phyloP scores from a whole-genome alignment of 2,329 filamentous ascomycete species.

The Scedosporium dehoogii region DNA sequence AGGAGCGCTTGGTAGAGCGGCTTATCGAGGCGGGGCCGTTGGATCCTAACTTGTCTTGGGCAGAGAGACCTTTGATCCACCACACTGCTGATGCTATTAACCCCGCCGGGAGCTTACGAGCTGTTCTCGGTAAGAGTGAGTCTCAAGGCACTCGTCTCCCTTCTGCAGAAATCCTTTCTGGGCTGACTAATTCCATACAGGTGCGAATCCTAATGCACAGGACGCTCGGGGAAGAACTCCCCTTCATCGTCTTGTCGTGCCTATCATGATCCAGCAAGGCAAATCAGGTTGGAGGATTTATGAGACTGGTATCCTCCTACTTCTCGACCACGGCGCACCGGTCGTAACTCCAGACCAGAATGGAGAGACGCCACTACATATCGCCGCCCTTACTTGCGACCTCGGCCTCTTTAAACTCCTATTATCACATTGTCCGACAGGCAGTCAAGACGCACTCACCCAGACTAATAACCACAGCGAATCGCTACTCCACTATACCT shows the following conservation, averaged over 20 bases:
- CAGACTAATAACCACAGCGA: slow-evolving; percentile 14
- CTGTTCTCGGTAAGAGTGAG: neutral
- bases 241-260: neutral
- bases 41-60: slow-evolving; percentile 7
- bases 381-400: neutral
- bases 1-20: slow-evolving; percentile 8
- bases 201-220: neutral
- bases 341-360: slow-evolving; percentile 10
- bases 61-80: slow-evolving; percentile 5
- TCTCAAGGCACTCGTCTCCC: neutral
- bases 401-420: neutral
- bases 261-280: neutral
- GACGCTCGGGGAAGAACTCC: neutral
- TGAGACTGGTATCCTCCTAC: slow-evolving; percentile 11
- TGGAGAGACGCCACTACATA: slow-evolving; percentile 11
- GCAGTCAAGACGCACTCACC: slow-evolving; percentile 13
- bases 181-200: neutral
- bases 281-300: neutral
- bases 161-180: neutral
- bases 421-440: neutral
- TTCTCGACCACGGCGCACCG: slow-evolving; percentile 14
- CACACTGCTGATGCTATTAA: neutral
- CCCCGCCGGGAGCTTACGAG: neutral
- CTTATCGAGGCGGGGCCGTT: slow-evolving; percentile 11
- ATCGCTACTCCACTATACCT: slow-evolving; percentile 19